Evolutionary conservation across 2,329 filamentous ascomycete species (phyloP), one percentile per base, ranked within the genome.

Genomic region (Neonectria neomacrospora): DNA sequence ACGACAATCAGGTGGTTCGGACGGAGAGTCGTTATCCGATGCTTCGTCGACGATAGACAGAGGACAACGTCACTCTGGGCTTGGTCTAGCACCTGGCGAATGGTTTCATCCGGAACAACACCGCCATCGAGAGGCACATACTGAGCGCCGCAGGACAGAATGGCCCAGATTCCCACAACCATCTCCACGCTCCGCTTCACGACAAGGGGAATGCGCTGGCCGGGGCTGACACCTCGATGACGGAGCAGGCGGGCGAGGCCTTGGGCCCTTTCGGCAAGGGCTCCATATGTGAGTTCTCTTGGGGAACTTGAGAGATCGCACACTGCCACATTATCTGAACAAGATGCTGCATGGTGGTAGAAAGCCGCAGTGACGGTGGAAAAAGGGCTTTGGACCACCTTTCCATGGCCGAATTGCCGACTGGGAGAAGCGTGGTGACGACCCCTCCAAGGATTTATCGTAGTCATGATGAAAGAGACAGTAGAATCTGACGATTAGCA

Each of bases 51-150:
- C n/a, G 68, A 65, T 9, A 87, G 73, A 68, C 84, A 88, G 5
- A 88, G 73, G 16, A 85, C 77, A 28, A 84, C 76, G 5, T 74
- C 71, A 7, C 81, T 78, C 12, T 75, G 74, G 2, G 83, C 81
- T 66, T 88, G 79, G 26, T 77, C 72, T 50, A 87, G 76, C 26
- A 87, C 85, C 59, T 83, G 81, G 23, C 76, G 74, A 26, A 88
- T 77, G 3, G 82, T 81, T 18, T 78, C 76, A 53, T 84, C 82
- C 0, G 84, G 78, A 10, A 84, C 81, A 32, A 86, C 79, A 6
- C 83, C 82, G 37, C 86, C 86, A 64, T 89, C 87, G 2, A 89
- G 79, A 3, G 86, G 86, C 5, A 88, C 80, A 69, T 89, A 89
- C 66, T 89, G 86, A 14, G 82, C 86, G 20, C 86, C 86, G 51